Percentiles rank a stretch among this genome's conserved stretches.
Evolutionary conservation across 2,329 filamentous ascomycete genomes (phyloP).

Genomic region (Lomentospora prolificans): DNA sequence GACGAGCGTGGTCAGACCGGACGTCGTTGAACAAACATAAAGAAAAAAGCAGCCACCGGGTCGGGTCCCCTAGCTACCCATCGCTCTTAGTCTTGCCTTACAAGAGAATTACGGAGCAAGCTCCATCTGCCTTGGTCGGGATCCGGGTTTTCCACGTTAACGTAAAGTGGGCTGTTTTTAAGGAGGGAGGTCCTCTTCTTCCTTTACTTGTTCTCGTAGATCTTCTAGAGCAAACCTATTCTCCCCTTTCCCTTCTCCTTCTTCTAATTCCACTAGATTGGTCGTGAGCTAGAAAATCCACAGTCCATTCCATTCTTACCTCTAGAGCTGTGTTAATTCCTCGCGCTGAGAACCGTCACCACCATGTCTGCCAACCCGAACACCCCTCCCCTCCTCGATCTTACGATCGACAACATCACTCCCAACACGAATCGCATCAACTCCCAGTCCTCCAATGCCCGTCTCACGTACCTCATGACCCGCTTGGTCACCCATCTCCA

Average conservation of each 20-base stretch:
- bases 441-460: slow-evolving; percentile 49
- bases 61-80: not conserved
- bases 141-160: not conserved
- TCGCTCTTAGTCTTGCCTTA: not conserved
- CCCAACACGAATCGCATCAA: slow-evolving; percentile 63
- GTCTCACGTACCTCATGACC: slow-evolving; percentile 60
- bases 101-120: slow-evolving; percentile 4
- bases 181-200: not conserved
- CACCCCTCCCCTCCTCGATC: slow-evolving; percentile 28
- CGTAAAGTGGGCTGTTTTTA: not conserved
- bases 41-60: not conserved
- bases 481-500: slow-evolving; percentile 63
- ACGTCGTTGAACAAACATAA: too few species aligned
- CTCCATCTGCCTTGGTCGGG: not conserved
- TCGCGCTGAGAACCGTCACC: too few species aligned
- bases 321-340: too few species aligned
- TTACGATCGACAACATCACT: slow-evolving; percentile 67
- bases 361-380: not conserved
- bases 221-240: too few species aligned
- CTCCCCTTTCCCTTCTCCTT: too few species aligned
- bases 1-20: not conserved
- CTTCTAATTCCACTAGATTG: too few species aligned
- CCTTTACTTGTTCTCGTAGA: too few species aligned
- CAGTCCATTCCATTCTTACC: too few species aligned
- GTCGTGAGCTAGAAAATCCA: too few species aligned